These are phyloP conservation scores for Saraca asoca DNA, from an alignment of 331 rosid species.

Conservation along the genomic window DNA sequence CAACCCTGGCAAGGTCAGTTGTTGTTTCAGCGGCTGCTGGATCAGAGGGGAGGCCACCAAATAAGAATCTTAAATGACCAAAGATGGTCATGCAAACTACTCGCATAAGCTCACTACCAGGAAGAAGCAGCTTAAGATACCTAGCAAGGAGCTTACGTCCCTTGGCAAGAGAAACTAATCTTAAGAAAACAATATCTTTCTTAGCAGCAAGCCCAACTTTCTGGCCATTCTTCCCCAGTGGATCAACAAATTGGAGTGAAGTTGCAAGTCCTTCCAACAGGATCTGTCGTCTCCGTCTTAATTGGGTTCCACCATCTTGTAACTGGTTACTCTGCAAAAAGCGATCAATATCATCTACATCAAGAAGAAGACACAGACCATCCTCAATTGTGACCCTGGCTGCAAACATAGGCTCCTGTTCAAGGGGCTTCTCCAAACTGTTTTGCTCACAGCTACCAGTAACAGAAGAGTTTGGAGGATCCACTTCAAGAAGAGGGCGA, in stretches of 20 bases:
- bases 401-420: conserved; percentile 95
- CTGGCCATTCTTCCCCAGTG: conserved; percentile 68
- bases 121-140: conserved; percentile 69
- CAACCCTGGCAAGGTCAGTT: conserved; percentile 66
- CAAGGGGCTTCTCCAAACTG: conserved; percentile 83
- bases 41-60: conserved; percentile 79
- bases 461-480: conserved; percentile 66
- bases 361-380: conserved; percentile 92
- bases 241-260: conserved; percentile 87
- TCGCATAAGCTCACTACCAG: conserved; percentile 80
- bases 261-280: conserved; percentile 80
- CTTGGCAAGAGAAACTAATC: conserved; percentile 82
- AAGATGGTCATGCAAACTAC: conserved; percentile 93
- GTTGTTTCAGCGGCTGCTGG: conserved; percentile 63
- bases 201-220: conserved; percentile 69
- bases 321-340: conserved; percentile 82
- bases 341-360: conserved; percentile 94
- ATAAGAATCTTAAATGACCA: conserved; percentile 83
- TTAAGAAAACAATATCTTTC: conserved; percentile 81
- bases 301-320: conserved; percentile 71
- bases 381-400: conserved; percentile 93
- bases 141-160: conserved; percentile 79
- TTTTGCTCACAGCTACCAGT: conserved; percentile 62
- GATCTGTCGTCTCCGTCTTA: conserved; percentile 65
- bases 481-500: conserved; percentile 98